phyloP scores from a whole-genome alignment of 441 rosid genomes.

The Jatropha multifida region DNA sequence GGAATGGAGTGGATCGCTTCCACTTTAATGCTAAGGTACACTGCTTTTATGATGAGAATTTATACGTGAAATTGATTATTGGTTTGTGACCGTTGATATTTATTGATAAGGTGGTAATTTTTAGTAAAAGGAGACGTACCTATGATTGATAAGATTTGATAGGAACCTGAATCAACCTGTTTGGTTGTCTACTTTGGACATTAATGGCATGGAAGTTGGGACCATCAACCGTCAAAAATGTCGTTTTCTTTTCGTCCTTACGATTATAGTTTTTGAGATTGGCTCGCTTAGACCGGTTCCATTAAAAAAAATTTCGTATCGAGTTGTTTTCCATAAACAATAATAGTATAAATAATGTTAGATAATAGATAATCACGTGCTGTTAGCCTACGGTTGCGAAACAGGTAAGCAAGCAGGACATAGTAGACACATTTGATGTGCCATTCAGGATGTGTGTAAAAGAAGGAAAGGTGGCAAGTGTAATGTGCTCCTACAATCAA shows the following conservation, averaged over 20 bases:
- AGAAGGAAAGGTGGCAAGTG: slow-evolving; percentile 86
- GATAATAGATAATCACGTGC: no score
- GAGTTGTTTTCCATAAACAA: no score
- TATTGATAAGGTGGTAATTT: no score
- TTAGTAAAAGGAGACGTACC: no score
- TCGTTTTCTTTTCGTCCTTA: not conserved
- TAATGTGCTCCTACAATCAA: slow-evolving; percentile 96
- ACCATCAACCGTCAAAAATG: not conserved
- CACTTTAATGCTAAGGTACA: slow-evolving; percentile 81
- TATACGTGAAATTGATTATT: not conserved
- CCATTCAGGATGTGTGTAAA: slow-evolving; percentile 83
- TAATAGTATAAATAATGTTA: no score
- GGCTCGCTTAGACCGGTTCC: no score
- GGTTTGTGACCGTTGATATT: not conserved
- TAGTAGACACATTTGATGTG: slow-evolving; percentile 76
- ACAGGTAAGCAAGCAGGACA: slow-evolving; percentile 87
- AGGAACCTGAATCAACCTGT: no score
- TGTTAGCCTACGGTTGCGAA: not conserved
- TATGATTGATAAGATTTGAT: no score
- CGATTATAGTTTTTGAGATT: not conserved
- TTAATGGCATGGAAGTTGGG: not conserved
- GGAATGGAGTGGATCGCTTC: slow-evolving; percentile 91
- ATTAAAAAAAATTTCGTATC: no score
- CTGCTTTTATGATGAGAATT: not conserved
- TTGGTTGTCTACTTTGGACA: not conserved